Percentiles rank a stretch among this genome's conserved stretches.
phyloP scores from a whole-genome alignment of 208 protist species.

The Leptomonas seymouri region DNA sequence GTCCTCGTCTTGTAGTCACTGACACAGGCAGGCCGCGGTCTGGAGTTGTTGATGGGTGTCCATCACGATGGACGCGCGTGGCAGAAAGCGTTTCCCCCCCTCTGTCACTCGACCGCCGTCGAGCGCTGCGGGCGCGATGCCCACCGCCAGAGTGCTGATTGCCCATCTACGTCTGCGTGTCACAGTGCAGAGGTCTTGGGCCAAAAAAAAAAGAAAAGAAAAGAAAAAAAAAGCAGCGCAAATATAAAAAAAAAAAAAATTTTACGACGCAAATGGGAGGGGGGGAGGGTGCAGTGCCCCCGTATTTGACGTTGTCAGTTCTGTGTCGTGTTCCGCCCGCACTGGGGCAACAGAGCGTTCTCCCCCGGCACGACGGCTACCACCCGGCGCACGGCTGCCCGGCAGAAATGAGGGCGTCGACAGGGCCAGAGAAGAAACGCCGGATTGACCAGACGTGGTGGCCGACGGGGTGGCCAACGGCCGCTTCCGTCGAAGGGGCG shows the following conservation, averaged over 20 bases:
- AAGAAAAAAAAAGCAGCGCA: not conserved
- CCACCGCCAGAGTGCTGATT: slow-evolving; percentile 5
- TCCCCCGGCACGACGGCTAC: too few relatives aligned
- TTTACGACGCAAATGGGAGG: not conserved
- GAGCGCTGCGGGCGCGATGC: not conserved
- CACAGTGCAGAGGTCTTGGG: not conserved
- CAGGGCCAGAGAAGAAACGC: not conserved
- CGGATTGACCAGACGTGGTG: too few relatives aligned
- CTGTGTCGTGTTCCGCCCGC: not conserved
- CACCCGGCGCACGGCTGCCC: too few relatives aligned
- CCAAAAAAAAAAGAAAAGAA: not conserved
- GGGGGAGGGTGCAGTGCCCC: not conserved
- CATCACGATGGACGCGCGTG: not conserved
- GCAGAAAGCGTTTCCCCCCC: too few relatives aligned
- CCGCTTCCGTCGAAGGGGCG: too few relatives aligned
- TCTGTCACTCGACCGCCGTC: not conserved
- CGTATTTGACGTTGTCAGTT: not conserved
- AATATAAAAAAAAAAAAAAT: not conserved
- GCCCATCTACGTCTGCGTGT: slow-evolving; percentile 1
- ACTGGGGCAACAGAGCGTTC: too few relatives aligned
- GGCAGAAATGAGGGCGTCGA: too few relatives aligned
- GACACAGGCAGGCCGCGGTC: not conserved
- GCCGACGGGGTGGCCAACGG: too few relatives aligned
- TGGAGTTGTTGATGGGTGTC: not conserved
- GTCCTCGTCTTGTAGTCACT: not conserved